Evolutionary conservation across 2,329 filamentous ascomycete genomes (phyloP), one percentile per base, ranked within the genome.

Genomic region (Cladophialophora psammophila): DNA sequence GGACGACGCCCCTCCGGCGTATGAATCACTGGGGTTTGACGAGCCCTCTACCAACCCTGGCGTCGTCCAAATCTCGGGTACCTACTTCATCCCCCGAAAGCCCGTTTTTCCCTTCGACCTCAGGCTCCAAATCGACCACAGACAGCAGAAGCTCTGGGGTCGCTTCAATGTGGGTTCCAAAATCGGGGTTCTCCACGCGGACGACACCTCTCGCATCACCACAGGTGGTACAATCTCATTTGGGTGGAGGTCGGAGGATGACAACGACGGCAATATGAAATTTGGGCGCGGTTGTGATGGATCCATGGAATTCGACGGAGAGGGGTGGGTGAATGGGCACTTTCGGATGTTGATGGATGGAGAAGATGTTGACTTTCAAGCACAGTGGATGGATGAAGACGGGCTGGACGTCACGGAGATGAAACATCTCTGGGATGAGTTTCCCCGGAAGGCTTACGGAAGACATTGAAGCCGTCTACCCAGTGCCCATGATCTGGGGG

Each of bases 211-310:
- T 13, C 40, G 45, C 26, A 53, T 69, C 18, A 36, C 48, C 3
- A 15, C 48, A 6, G 36, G 40, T 3, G n/a, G 26, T 1, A 20
- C 63, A 2, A 40, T 52, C n/a, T 67, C 67, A 4, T 67, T 71
- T 38, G 61, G 58, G 8, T 69, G 69, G 69, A 53, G 67, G 38
- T 55, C 61, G 2, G 61, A 61, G 35, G 62, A 71, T 55, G 34
- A 48, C 0, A 36, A 63, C 2, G 65, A 56, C 15, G 67, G 67
- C 12, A 13, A 32, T 7, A 32, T 67, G 48, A 64, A 26, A 12
- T 71, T 71, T 35, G 67, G 67, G 5, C 67, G 64, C 18, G 69
- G 64, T 2, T 71, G 67, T 38, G 56, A 69, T 58, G 69, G 69
- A 20, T 35, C 32, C n/a, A 53, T 71, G 9, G 55, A 64, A 26